A percentile compares a stretch with the other conserved stretches of the same genome.
phyloP scores from a whole-genome alignment of 306 rosid species.

The Cicer judaicum region DNA sequence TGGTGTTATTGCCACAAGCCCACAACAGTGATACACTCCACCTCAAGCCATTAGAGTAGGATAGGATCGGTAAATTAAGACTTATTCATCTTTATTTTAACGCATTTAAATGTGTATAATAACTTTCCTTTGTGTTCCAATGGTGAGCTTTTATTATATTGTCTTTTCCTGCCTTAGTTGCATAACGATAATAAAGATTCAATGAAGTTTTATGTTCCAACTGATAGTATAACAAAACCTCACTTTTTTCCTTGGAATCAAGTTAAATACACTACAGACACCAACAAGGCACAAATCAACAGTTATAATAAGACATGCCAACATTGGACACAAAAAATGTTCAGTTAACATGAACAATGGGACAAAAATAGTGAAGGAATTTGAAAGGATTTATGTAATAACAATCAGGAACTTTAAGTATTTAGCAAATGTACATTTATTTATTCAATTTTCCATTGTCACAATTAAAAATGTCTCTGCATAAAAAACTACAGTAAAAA shows the following conservation, averaged over 20 bases:
- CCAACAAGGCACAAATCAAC: not conserved
- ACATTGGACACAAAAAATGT: not conserved
- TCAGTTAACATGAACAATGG: constrained; percentile 7
- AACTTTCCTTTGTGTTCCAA: too few relatives aligned
- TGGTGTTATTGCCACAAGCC: too few relatives aligned
- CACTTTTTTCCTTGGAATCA: not conserved
- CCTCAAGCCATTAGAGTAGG: too few relatives aligned
- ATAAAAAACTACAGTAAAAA: constrained; percentile 24
- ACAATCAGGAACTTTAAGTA: not conserved
- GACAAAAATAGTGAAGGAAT: not conserved
- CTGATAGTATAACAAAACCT: not conserved
- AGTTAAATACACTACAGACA: not conserved
- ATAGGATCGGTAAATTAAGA: too few relatives aligned
- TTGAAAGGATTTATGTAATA: constrained; percentile 15
- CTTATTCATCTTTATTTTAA: too few relatives aligned
- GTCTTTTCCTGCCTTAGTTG: not conserved
- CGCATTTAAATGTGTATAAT: too few relatives aligned
- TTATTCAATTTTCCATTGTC: constrained; percentile 13
- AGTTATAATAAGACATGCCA: not conserved
- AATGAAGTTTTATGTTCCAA: not conserved
- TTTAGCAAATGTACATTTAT: constrained; percentile 6
- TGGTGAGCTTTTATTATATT: too few relatives aligned
- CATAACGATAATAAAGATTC: not conserved
- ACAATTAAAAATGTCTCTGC: constrained; percentile 3
- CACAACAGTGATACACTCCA: too few relatives aligned